Percentiles rank a stretch among this genome's conserved stretches.
phyloP scores from a whole-genome alignment of 129 eudicot species.

The Mikania micrantha region DNA sequence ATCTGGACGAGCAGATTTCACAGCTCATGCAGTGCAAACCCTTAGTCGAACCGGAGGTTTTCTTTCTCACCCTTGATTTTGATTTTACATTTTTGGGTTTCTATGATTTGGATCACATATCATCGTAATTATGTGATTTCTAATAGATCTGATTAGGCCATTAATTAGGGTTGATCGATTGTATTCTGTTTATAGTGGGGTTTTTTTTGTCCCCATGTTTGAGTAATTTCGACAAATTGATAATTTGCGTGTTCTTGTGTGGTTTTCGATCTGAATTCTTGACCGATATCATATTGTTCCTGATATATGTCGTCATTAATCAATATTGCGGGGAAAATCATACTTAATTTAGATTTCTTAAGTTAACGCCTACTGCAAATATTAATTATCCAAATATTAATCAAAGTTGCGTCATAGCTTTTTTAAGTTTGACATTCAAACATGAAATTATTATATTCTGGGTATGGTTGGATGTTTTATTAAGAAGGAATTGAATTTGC shows the following conservation, averaged over 20 bases:
- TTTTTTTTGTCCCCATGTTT: not conserved
- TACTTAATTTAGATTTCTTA: not conserved
- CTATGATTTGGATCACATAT: not conserved
- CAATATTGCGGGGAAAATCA: too few species aligned
- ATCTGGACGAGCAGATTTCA: constrained; percentile 80
- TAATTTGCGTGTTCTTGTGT: not conserved
- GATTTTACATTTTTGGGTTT: constrained; percentile 9
- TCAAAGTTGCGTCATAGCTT: not conserved
- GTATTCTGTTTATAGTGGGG: not conserved
- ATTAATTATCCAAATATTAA: too few species aligned
- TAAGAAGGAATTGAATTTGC: not conserved
- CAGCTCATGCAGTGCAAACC: constrained; percentile 99
- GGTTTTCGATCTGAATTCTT: not conserved
- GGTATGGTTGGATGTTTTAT: not conserved
- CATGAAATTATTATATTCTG: not conserved
- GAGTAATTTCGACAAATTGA: not conserved
- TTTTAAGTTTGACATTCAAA: not conserved
- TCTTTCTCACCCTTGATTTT: not conserved
- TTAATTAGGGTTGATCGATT: not conserved
- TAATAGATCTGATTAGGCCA: constrained; percentile 25
- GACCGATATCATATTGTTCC: not conserved
- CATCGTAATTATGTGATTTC: not conserved
- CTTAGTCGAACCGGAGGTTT: constrained; percentile 62
- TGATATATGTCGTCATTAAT: not conserved
- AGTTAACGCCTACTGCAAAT: not conserved